Percentiles rank a stretch among this genome's conserved stretches.
These are phyloP conservation scores for Cicer cuneatum DNA, from an alignment of 306 rosid genomes.

Conservation along the genomic window DNA sequence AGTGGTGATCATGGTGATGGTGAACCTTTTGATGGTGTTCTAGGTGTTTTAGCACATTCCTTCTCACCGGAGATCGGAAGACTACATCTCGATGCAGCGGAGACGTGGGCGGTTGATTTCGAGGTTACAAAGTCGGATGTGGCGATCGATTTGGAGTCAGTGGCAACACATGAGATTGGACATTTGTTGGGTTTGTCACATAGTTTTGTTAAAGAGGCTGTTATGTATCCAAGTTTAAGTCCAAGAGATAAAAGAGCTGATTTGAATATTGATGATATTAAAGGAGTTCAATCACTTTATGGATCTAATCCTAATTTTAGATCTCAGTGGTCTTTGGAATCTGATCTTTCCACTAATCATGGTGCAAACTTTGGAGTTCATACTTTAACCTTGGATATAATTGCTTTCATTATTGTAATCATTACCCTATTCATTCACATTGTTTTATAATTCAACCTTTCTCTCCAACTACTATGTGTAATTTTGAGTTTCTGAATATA, in stretches of 20 bases:
- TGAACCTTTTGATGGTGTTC: slow-evolving; percentile 82
- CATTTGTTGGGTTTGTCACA: slow-evolving; percentile 85
- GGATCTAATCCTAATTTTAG: slow-evolving; percentile 78
- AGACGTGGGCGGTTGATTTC: slow-evolving; percentile 81
- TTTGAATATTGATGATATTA: slow-evolving; percentile 66
- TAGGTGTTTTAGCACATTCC: slow-evolving; percentile 82
- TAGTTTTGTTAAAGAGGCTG: slow-evolving; percentile 65
- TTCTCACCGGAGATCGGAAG: slow-evolving; percentile 80
- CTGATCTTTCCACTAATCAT: slow-evolving; percentile 58
- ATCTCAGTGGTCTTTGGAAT: slow-evolving; percentile 53
- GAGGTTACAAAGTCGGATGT: slow-evolving; percentile 52
- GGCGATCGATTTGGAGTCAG: slow-evolving; percentile 87
- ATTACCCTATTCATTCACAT: not conserved
- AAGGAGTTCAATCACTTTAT: slow-evolving; percentile 79
- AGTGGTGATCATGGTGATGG: slow-evolving; percentile 83
- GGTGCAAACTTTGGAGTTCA: slow-evolving; percentile 39
- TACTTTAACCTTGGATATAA: slow-evolving; percentile 24
- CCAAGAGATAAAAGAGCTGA: slow-evolving; percentile 71
- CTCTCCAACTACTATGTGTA: not conserved
- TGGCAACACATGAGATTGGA: slow-evolving; percentile 86
- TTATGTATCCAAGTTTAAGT: slow-evolving; percentile 84
- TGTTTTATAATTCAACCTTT: not conserved
- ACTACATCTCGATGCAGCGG: slow-evolving; percentile 85
- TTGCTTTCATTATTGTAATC: slow-evolving; percentile 15
- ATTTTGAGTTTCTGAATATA: not conserved